Evolutionary conservation across 2,329 filamentous ascomycete genomes (phyloP), one percentile per base, ranked within the genome.

Genomic region (Elsinoe arachidis): DNA sequence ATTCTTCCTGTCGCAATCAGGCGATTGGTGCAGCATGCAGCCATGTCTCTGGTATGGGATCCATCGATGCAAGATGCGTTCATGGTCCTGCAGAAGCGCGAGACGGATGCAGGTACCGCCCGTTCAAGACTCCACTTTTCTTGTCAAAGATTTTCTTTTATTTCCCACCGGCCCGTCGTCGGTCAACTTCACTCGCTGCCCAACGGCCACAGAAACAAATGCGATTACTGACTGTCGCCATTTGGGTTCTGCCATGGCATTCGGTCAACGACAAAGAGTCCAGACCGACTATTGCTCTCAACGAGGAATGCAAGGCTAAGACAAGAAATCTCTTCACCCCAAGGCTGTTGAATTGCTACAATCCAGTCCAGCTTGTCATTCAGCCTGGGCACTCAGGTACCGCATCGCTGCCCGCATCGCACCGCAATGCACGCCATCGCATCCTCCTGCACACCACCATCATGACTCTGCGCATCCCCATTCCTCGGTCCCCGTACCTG

Each of bases 281-380:
- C 34, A 35, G 46, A 34, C 46, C 30, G 10, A 12, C 12, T 21
- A 11, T 12, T 23, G n/a, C 44, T 30, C 46, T 35, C 46, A 35
- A 51, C 46, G 46, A 51, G 46, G 46, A 51, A 51, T 35, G 46
- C 46, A 51, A 51, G 46, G 46, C 46, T 35, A 51, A 51, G 46
- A 51, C 46, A 51, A 17, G 34, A 51, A 51, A 46, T 46, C 26
- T 51, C 46, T 51, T 23, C 30, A 26, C 44, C n/a, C 46, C 46
- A 51, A 51, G 46, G 46, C 46, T 51, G 46, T 15, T 23, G 19
- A 23, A 46, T 51, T 30, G 46, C 46, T 39, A 39, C 15, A n/a
- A 39, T 46, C 26, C 26, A 23, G 21, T 46, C 26, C 26, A 23
- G 21, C 10, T 23, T 46, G 41, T 26, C 26, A 19, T n/a, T 46